Evolutionary conservation across 129 eudicot genomes (phyloP).

Genomic region (Artemisia tridentata): DNA sequence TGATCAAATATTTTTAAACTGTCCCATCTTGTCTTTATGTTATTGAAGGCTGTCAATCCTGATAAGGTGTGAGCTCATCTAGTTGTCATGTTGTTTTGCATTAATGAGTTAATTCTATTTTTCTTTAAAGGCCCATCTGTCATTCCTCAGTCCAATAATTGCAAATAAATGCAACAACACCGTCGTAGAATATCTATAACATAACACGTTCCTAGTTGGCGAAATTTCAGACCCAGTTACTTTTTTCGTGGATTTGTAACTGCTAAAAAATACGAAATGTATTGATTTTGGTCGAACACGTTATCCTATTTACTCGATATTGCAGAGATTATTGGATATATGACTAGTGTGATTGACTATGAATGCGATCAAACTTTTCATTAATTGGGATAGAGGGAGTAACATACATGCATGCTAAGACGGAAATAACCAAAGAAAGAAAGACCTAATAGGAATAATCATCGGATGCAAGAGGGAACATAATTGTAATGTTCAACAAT

Average conservation of each 20-base stretch:
- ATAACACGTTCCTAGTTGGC: background rate
- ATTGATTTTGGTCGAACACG: background rate
- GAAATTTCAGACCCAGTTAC: background rate
- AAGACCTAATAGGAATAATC: too few species aligned
- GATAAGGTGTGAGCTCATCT: constrained; percentile 14
- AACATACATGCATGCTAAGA: too few species aligned
- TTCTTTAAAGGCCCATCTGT: background rate
- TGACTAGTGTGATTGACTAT: too few species aligned
- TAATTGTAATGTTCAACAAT: too few species aligned
- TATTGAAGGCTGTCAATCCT: constrained; percentile 10
- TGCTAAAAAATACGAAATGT: background rate
- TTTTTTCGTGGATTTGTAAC: background rate
- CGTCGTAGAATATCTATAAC: too few species aligned
- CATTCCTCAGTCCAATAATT: background rate
- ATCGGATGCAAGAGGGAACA: too few species aligned
- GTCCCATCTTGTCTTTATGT: constrained; percentile 10
- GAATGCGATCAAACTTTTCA: too few species aligned
- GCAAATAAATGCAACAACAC: too few species aligned
- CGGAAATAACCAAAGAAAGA: too few species aligned
- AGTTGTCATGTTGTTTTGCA: background rate
- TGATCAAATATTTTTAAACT: constrained; percentile 2
- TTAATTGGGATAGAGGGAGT: too few species aligned
- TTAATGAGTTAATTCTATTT: background rate
- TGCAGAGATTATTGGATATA: background rate
- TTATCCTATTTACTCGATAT: background rate